These are phyloP conservation scores for Capsicum chinense DNA, from an alignment of 257 asterid genomes.

Conservation along the genomic window DNA sequence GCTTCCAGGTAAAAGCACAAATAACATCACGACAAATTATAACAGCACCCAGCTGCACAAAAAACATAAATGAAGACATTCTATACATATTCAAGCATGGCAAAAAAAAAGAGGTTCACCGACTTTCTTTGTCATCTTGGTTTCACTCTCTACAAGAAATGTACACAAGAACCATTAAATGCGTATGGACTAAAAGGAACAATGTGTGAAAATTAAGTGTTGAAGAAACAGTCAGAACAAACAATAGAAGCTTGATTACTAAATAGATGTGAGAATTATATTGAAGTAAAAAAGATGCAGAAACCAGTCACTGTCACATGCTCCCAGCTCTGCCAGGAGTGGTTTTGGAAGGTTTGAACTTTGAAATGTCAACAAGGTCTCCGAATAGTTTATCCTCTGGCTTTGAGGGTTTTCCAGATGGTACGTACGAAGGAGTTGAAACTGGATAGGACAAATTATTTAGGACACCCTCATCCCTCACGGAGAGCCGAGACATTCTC, in stretches of 20 bases:
- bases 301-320: slow-evolving; percentile 42
- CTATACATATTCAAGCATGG: slow-evolving; percentile 18
- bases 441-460: slow-evolving; percentile 42
- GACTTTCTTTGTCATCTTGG: slow-evolving; percentile 20
- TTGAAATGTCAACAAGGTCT: slow-evolving; percentile 72
- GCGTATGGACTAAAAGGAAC: slow-evolving; percentile 32
- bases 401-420: slow-evolving; percentile 69
- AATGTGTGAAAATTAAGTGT: slow-evolving; percentile 30
- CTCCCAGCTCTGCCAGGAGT: slow-evolving; percentile 55
- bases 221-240: slow-evolving; percentile 22
- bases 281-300: not conserved
- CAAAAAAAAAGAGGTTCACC: not conserved
- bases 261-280: slow-evolving; percentile 6
- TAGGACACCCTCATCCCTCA: slow-evolving; percentile 64
- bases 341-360: slow-evolving; percentile 56
- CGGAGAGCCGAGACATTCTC: slow-evolving; percentile 68
- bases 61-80: not conserved
- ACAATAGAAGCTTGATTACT: slow-evolving; percentile 4
- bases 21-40: slow-evolving; percentile 7
- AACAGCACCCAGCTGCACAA: not conserved
- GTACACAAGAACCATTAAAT: slow-evolving; percentile 37
- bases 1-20: not conserved
- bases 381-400: slow-evolving; percentile 85
- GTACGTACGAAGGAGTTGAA: slow-evolving; percentile 55
- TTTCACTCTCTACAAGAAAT: slow-evolving; percentile 40